phyloP scores from a whole-genome alignment of 768 basidiomycete genomes.

The Exidia glandulosa region DNA sequence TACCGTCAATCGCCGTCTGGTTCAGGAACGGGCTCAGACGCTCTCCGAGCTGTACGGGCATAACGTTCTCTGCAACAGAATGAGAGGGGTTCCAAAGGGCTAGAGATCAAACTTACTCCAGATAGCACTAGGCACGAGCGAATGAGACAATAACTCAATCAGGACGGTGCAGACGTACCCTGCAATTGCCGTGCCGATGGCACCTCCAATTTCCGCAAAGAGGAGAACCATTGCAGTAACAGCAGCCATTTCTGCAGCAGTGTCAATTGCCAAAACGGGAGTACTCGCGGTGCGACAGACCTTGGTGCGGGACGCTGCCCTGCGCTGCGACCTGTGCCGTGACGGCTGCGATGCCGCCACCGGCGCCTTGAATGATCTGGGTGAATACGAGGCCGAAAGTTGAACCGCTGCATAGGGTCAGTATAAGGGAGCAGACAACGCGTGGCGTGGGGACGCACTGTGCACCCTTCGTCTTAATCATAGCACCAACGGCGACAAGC shows the following conservation, averaged over 20 bases:
- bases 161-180: slow-evolving; percentile 25
- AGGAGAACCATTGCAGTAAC: slow-evolving; percentile 59
- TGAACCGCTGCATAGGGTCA: slow-evolving; percentile 1
- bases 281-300: neutral
- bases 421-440: slow-evolving; percentile 1
- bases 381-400: slow-evolving; percentile 38
- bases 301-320: slow-evolving; percentile 46
- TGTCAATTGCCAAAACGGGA: neutral
- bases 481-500: slow-evolving; percentile 51
- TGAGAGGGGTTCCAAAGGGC: neutral
- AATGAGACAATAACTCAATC: neutral
- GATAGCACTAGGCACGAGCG: neutral
- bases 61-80: slow-evolving; percentile 24
- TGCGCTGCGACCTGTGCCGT: slow-evolving; percentile 51
- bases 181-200: slow-evolving; percentile 46
- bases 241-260: slow-evolving; percentile 45
- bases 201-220: slow-evolving; percentile 57
- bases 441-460: neutral
- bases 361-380: slow-evolving; percentile 63
- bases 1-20: slow-evolving; percentile 27
- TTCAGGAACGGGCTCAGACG: slow-evolving; percentile 39
- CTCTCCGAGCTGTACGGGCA: slow-evolving; percentile 49
- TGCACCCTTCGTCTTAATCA: slow-evolving; percentile 62
- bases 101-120: neutral
- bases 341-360: slow-evolving; percentile 58